Base-by-base conservation (phyloP, 768 basidiomycete genomes). In the Multifurca ochricompacta region DNA sequence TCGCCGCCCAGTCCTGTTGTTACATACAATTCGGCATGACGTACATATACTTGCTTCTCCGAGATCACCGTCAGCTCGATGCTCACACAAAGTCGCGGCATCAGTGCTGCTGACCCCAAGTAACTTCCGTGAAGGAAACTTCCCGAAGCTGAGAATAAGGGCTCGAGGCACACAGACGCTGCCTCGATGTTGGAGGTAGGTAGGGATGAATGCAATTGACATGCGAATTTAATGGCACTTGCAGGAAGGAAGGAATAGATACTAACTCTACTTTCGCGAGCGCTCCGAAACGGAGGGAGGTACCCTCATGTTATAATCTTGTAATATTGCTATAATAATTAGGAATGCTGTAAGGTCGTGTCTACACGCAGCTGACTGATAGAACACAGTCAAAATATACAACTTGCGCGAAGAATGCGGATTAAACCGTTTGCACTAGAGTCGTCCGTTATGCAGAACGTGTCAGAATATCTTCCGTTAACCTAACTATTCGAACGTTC, bases 401-500 rank as follows among this genome's bases (percentile, higher is more conserved):
- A 23, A 30, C 39, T 32, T 14, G n/a, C 28, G 42, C 16, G 35
- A 25, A 23, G 18, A 43, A 54, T n/a, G 9, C 10, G 10, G 43
- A 36, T 14, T 16, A 21, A 16, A 19, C n/a, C n/a, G n/a, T n/a
- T n/a, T n/a, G 16, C 18, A 27, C 35, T 6, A 3, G 11, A 19
- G 41, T 13, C 19, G 16, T 37, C 32, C 42, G 34, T 39, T 18
- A 39, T 21, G 10, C 3, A 8, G 39, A 40, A 40, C 18, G 37
- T 46, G 44, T 25, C 25, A 57, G 34, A 21, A 57, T 37, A 40
- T 47, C 55, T 43, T 56, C 50, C 13, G 55, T 52, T 6, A 56
- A 37, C 19, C 53, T 46, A 19, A 61, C 58, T 32, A 55, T 49
- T 32, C 58, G 49, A 30, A 60, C 58, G 28, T 60, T 37, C 19